These are phyloP conservation scores for Cytospora mali DNA, from an alignment of 2,329 filamentous ascomycete species.

Conservation along the genomic window DNA sequence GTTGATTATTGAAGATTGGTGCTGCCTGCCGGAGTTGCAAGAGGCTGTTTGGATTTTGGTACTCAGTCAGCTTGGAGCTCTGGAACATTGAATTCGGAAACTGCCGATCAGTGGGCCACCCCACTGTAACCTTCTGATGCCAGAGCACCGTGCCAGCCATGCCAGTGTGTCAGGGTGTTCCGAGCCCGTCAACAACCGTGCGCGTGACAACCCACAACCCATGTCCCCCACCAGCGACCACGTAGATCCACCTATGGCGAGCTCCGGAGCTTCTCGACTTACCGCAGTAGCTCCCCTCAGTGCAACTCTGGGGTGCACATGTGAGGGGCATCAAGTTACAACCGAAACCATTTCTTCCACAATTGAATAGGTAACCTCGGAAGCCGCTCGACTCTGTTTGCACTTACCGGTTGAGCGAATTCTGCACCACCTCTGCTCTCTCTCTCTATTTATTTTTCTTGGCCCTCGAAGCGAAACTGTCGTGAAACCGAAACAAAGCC, in stretches of 20 bases:
- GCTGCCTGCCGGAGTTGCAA: slow-evolving; percentile 10
- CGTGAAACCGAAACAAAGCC: slow-evolving; percentile 24
- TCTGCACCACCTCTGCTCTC: not conserved
- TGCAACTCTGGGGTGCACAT: not conserved
- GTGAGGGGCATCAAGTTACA: too few species aligned
- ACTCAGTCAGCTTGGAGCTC: too few species aligned
- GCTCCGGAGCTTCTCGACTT: not conserved
- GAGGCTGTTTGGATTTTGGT: too few species aligned
- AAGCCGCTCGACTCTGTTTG: too few species aligned
- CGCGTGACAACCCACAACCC: not conserved
- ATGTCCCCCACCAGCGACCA: too few species aligned
- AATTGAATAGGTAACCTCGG: too few species aligned
- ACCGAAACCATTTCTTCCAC: too few species aligned
- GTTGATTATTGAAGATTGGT: not conserved
- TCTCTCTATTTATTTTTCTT: slow-evolving; percentile 13
- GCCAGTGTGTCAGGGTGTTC: too few species aligned
- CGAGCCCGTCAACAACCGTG: too few species aligned
- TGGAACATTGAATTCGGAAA: too few species aligned
- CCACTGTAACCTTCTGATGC: slow-evolving; percentile 9
- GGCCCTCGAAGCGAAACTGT: slow-evolving; percentile 3
- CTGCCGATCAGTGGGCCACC: slow-evolving; percentile 5
- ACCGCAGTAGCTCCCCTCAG: not conserved
- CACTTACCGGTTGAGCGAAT: not conserved
- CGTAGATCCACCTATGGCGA: not conserved
- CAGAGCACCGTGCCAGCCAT: not conserved